phyloP scores from a whole-genome alignment of 73 alveolate genomes.

The Paramecium sonneborni region DNA sequence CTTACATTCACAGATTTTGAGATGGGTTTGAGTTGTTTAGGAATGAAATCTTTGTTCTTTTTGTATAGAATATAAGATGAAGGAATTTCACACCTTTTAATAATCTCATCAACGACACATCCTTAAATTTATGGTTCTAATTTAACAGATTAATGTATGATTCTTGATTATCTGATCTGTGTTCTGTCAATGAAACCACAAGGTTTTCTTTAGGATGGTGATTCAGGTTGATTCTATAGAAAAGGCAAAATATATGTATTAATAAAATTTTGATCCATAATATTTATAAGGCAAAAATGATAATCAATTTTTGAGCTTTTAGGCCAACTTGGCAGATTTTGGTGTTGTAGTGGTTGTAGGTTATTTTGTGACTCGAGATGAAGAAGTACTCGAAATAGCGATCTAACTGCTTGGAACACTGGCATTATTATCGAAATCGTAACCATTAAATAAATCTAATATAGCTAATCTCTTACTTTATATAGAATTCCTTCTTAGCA shows the following conservation, averaged over 20 bases:
- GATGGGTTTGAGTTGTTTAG: neutral
- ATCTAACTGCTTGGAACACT: neutral
- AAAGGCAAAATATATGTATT: neutral
- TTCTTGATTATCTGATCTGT: neutral
- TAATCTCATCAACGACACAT: neutral
- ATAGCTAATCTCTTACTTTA: neutral
- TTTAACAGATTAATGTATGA: neutral
- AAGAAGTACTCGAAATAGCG: neutral
- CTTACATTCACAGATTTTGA: neutral
- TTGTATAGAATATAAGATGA: neutral
- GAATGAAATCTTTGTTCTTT: neutral
- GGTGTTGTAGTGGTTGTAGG: conserved; percentile 1
- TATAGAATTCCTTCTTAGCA: conserved; percentile 74
- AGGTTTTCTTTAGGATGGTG: neutral
- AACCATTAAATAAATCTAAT: conserved; percentile 35
- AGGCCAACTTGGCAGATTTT: neutral
- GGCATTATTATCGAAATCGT: conserved; percentile 30
- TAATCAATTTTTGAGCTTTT: neutral
- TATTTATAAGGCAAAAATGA: neutral
- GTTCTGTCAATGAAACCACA: neutral
- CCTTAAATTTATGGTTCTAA: neutral
- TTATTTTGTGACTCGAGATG: neutral
- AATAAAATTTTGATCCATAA: neutral
- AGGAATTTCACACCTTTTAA: neutral
- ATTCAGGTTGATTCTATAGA: neutral